These are phyloP conservation scores for Skeletonema grethae DNA, from an alignment of 108 stramenopile species.

Conservation along the genomic window DNA sequence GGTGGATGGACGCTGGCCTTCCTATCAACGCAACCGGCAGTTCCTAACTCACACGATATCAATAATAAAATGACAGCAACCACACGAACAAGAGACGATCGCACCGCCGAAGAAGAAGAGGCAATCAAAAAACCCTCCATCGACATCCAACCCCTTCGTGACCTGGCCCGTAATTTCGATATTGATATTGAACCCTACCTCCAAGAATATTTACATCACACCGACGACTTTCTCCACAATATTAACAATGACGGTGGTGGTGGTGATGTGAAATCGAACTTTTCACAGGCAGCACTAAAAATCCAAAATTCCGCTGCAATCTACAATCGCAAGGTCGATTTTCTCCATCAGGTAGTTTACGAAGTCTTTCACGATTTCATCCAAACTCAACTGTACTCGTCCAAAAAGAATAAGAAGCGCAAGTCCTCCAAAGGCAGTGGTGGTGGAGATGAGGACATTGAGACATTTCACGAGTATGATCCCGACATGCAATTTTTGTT, in stretches of 20 bases:
- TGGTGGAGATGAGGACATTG: slow-evolving; percentile 57
- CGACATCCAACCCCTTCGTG: slow-evolving; percentile 87
- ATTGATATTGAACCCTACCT: slow-evolving; percentile 92
- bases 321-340: slow-evolving; percentile 96
- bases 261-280: slow-evolving; percentile 58
- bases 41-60: neutral
- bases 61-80: neutral
- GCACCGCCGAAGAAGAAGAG: slow-evolving; percentile 2
- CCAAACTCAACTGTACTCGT: slow-evolving; percentile 13
- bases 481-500: slow-evolving; percentile 83
- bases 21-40: too few relatives aligned
- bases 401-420: slow-evolving; percentile 21
- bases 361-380: slow-evolving; percentile 74
- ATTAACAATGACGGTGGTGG: too few relatives aligned
- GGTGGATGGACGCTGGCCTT: too few relatives aligned
- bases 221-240: neutral
- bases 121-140: neutral
- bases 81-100: slow-evolving; percentile 8
- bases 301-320: slow-evolving; percentile 86
- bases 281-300: slow-evolving; percentile 95
- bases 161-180: slow-evolving; percentile 94
- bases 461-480: slow-evolving; percentile 74
- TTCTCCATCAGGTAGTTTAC: slow-evolving; percentile 88
- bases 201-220: slow-evolving; percentile 55
- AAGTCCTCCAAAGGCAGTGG: slow-evolving; percentile 13